Evolutionary conservation across 441 rosid species (phyloP).

Genomic region (Kokia cookei): DNA sequence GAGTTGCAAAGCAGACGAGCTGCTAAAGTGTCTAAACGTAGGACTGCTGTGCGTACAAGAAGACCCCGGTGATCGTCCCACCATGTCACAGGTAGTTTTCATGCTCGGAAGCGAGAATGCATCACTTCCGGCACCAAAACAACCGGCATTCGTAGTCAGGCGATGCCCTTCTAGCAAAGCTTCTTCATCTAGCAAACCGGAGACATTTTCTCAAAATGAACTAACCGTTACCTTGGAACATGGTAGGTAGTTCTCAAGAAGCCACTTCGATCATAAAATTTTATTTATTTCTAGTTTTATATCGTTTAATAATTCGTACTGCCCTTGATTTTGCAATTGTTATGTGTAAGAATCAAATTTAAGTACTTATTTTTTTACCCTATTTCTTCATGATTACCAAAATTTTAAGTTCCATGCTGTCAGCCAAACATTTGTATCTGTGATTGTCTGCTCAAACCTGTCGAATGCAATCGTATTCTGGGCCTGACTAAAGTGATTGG

Average conservation of each 20-base stretch:
- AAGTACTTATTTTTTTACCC: too few species aligned
- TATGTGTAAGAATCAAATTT: background rate
- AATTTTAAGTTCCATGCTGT: background rate
- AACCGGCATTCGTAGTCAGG: constrained; percentile 26
- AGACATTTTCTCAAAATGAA: background rate
- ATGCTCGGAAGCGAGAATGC: constrained; percentile 24
- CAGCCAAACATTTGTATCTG: background rate
- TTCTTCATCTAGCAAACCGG: constrained; percentile 18
- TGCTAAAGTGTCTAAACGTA: constrained; percentile 19
- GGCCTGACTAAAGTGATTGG: background rate
- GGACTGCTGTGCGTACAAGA: constrained; percentile 34
- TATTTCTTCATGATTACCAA: background rate
- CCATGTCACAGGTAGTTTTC: constrained; percentile 25
- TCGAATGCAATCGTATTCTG: background rate
- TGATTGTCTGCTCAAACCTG: background rate
- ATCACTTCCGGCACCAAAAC: constrained; percentile 26
- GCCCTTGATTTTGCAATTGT: background rate
- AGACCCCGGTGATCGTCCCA: constrained; percentile 35
- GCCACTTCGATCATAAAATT: background rate
- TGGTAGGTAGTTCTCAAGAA: background rate
- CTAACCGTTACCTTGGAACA: constrained; percentile 3
- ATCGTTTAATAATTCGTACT: background rate
- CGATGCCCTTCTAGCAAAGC: constrained; percentile 10
- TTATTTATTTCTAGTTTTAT: background rate
- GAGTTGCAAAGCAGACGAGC: constrained; percentile 13